Evolutionary conservation across 306 rosid species (phyloP).

Genomic region (Prunus dulcis): DNA sequence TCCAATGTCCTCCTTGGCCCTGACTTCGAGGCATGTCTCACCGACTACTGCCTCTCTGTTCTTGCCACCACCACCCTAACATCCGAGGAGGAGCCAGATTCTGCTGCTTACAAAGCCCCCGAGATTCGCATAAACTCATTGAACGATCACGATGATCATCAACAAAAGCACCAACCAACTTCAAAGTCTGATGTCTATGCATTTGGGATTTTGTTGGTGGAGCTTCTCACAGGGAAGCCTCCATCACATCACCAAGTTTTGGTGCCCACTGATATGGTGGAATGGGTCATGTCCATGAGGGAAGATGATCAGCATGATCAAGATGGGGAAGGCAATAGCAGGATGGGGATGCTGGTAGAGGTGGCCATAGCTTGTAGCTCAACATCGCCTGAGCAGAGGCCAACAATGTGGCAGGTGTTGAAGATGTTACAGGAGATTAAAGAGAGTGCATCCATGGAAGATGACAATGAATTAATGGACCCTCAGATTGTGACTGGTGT

Average conservation of each 20-base stretch:
- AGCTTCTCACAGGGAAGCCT: constrained; percentile 71
- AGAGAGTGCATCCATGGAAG: constrained; percentile 49
- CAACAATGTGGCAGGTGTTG: constrained; percentile 95
- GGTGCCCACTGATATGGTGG: constrained; percentile 50
- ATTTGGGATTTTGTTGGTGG: constrained; percentile 66
- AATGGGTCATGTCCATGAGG: constrained; percentile 64
- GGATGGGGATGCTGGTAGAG: constrained; percentile 78
- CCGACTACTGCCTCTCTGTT: constrained; percentile 75
- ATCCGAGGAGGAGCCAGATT: constrained; percentile 34
- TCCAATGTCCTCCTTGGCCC: constrained; percentile 82
- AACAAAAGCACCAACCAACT: constrained; percentile 35
- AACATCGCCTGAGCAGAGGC: constrained; percentile 83
- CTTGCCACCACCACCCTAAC: constrained; percentile 29
- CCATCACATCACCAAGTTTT: constrained; percentile 55
- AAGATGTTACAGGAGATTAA: constrained; percentile 92
- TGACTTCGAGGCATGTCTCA: constrained; percentile 77
- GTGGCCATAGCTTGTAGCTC: constrained; percentile 70
- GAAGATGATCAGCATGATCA: constrained; percentile 23
- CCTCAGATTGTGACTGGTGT: constrained; percentile 13
- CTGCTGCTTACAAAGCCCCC: constrained; percentile 63
- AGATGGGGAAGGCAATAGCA: constrained; percentile 45
- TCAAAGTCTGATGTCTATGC: constrained; percentile 73
- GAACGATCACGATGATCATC: background rate
- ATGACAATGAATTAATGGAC: constrained; percentile 34
- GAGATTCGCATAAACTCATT: constrained; percentile 39